A percentile compares a stretch with the other conserved stretches of the same genome.
These are phyloP conservation scores for Pelargonium fulgidum DNA, from an alignment of 441 rosid genomes.

Conservation along the genomic window DNA sequence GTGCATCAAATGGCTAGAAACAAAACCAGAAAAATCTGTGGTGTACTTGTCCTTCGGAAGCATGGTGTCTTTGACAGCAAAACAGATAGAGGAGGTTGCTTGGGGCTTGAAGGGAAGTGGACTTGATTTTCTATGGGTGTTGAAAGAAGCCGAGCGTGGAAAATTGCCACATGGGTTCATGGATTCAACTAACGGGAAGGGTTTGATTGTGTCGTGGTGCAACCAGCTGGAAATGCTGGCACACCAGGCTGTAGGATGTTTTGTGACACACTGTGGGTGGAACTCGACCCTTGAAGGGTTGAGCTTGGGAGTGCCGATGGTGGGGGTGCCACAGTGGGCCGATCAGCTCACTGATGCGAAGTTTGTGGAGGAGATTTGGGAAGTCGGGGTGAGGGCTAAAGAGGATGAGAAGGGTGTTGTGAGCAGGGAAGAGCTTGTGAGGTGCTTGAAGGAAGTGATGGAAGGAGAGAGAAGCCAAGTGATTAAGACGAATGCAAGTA, in stretches of 20 bases:
- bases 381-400: slow-evolving; percentile 44
- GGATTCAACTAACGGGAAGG: slow-evolving; percentile 26
- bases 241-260: slow-evolving; percentile 38
- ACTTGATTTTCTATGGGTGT: slow-evolving; percentile 42
- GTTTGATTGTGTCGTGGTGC: slow-evolving; percentile 41
- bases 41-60: slow-evolving; percentile 51
- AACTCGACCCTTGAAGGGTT: slow-evolving; percentile 52
- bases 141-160: slow-evolving; percentile 31
- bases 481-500: slow-evolving; percentile 38
- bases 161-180: slow-evolving; percentile 32
- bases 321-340: slow-evolving; percentile 45
- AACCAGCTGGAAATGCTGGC: slow-evolving; percentile 45
- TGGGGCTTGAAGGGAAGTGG: slow-evolving; percentile 32
- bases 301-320: slow-evolving; percentile 48
- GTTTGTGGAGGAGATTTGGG: slow-evolving; percentile 48
- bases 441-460: slow-evolving; percentile 56
- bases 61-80: slow-evolving; percentile 34
- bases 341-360: slow-evolving; percentile 51
- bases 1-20: slow-evolving; percentile 54
- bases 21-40: slow-evolving; percentile 36
- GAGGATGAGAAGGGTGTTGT: slow-evolving; percentile 44
- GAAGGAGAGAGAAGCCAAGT: slow-evolving; percentile 42
- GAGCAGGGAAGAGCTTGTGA: slow-evolving; percentile 40
- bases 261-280: slow-evolving; percentile 56
- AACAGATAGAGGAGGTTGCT: slow-evolving; percentile 42